Evolutionary conservation across 768 basidiomycete species (phyloP).

Genomic region (Kwoniella bestiolae): DNA sequence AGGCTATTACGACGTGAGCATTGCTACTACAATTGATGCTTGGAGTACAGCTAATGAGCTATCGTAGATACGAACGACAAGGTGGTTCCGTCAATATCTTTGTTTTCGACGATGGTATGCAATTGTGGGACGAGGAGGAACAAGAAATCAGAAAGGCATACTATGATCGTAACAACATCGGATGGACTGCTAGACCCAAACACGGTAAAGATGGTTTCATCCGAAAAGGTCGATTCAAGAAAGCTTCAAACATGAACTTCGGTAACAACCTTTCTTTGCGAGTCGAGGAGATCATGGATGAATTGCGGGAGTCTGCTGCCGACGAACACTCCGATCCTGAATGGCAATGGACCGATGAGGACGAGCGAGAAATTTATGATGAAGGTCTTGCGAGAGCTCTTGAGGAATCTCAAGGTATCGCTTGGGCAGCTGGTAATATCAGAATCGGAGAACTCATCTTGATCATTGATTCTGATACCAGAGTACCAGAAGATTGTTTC

Average conservation of each 20-base stretch:
- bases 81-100: slow-evolving; percentile 80
- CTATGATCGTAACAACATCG: slow-evolving; percentile 73
- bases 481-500: slow-evolving; percentile 84
- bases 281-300: slow-evolving; percentile 62
- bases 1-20: slow-evolving; percentile 75
- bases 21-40: background rate
- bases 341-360: slow-evolving; percentile 66
- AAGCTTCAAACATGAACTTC: slow-evolving; percentile 94
- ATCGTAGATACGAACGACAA: slow-evolving; percentile 68
- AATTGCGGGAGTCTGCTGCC: slow-evolving; percentile 63
- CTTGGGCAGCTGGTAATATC: slow-evolving; percentile 72
- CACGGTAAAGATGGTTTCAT: slow-evolving; percentile 74
- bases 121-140: slow-evolving; percentile 68
- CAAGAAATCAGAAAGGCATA: slow-evolving; percentile 71
- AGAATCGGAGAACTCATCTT: slow-evolving; percentile 71
- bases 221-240: slow-evolving; percentile 89
- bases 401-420: slow-evolving; percentile 68
- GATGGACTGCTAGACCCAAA: slow-evolving; percentile 79
- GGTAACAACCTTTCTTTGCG: slow-evolving; percentile 70
- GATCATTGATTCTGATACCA: slow-evolving; percentile 78
- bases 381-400: slow-evolving; percentile 73
- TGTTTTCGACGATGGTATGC: slow-evolving; percentile 72
- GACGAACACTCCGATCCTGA: slow-evolving; percentile 7
- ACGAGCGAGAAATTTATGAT: slow-evolving; percentile 69
- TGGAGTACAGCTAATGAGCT: background rate